Evolutionary conservation across 306 rosid genomes (phyloP).

Genomic region (Geum urbanum): DNA sequence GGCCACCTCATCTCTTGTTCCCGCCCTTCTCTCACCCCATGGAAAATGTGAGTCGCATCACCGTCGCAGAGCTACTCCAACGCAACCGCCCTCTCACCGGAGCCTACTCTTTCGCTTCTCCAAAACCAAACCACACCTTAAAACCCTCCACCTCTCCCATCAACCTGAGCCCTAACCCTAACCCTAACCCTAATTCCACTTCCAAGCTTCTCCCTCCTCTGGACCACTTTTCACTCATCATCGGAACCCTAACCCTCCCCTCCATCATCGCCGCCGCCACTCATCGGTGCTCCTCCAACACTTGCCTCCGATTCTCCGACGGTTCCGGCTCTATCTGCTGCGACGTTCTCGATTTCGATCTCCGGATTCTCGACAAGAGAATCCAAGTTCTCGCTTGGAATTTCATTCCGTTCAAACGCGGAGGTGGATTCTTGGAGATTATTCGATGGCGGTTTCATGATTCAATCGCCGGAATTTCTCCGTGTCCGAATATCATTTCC

Average conservation of each 20-base stretch:
- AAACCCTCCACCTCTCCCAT: too few relatives aligned
- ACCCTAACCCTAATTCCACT: conserved; percentile 21
- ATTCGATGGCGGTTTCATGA: conserved; percentile 55
- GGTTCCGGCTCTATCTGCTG: conserved; percentile 65
- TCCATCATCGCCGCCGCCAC: not conserved
- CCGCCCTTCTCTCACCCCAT: too few relatives aligned
- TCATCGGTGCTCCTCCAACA: conserved; percentile 38
- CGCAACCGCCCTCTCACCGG: too few relatives aligned
- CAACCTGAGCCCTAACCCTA: not conserved
- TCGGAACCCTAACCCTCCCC: conserved; percentile 60
- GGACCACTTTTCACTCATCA: conserved; percentile 37
- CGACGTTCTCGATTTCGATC: conserved; percentile 55
- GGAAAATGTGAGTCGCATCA: too few relatives aligned
- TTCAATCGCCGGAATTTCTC: conserved; percentile 18
- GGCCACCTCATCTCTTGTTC: too few relatives aligned
- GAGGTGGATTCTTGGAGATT: conserved; percentile 62
- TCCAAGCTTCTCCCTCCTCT: conserved; percentile 44
- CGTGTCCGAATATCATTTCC: conserved; percentile 21
- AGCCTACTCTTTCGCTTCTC: too few relatives aligned
- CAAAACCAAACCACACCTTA: too few relatives aligned
- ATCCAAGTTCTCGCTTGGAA: conserved; percentile 66
- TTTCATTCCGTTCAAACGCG: conserved; percentile 57
- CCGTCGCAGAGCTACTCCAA: too few relatives aligned
- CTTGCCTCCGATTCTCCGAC: conserved; percentile 73
- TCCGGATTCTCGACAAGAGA: conserved; percentile 33